Evolutionary conservation across 345 rosid species (phyloP).

Genomic region (Citrus unshiu): DNA sequence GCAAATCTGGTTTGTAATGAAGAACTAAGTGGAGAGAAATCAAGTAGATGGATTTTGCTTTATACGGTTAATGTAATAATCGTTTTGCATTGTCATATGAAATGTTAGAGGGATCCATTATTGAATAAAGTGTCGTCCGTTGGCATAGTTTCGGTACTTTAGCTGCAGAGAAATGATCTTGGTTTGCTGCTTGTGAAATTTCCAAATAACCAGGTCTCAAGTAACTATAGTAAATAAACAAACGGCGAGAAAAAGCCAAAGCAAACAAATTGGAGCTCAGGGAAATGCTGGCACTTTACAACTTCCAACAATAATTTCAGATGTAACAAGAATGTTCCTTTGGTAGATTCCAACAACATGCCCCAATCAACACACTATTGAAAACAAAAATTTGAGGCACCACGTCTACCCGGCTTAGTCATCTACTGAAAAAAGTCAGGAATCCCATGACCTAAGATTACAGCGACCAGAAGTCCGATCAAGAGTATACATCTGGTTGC

Average conservation of each 20-base stretch:
- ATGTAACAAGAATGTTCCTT: constrained; percentile 10
- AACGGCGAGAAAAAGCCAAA: no score
- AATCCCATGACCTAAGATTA: constrained; percentile 24
- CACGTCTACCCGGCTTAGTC: constrained; percentile 17
- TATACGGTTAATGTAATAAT: not conserved
- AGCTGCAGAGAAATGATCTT: not conserved
- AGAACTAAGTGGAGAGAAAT: not conserved
- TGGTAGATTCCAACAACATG: constrained; percentile 8
- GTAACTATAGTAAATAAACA: not conserved
- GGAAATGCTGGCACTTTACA: constrained; percentile 15
- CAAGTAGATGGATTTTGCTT: not conserved
- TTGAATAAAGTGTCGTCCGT: not conserved
- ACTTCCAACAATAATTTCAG: constrained; percentile 6
- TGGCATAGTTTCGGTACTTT: not conserved
- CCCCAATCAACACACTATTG: constrained; percentile 33
- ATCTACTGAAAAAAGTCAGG: constrained; percentile 18
- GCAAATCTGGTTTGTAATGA: not conserved
- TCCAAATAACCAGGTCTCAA: not conserved
- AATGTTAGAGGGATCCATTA: not conserved
- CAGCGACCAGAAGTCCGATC: constrained; percentile 39
- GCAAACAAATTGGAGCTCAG: not conserved
- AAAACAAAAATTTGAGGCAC: constrained; percentile 33
- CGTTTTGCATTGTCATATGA: not conserved
- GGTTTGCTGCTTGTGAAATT: not conserved
- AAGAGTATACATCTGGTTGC: constrained; percentile 30